A percentile compares a stretch with the other conserved stretches of the same genome.
phyloP scores from a whole-genome alignment of 1,139 yeast species.

The Suhomyces bokatorum region DNA sequence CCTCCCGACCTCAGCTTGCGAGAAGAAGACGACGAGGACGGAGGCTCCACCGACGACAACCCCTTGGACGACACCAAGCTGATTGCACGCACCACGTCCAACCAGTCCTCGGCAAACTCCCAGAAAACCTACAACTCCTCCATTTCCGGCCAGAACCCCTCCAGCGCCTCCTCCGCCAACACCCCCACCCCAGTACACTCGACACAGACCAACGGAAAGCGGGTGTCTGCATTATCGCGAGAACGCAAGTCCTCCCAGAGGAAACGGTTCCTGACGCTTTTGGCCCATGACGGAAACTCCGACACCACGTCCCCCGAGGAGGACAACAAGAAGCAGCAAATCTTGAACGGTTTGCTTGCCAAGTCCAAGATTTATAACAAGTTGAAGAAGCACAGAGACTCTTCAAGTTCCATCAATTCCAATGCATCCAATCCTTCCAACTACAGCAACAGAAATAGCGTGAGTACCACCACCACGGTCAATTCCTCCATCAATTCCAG shows the following conservation, averaged over 20 bases:
- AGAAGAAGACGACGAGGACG: conserved; percentile 31
- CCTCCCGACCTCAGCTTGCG: conserved; percentile 21
- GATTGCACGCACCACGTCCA: conserved; percentile 16
- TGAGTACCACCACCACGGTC: conserved; percentile 26
- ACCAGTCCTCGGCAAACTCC: conserved; percentile 16
- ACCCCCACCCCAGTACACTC: conserved; percentile 5
- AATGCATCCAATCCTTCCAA: conserved; percentile 24
- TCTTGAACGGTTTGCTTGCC: conserved; percentile 33
- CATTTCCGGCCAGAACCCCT: conserved; percentile 7
- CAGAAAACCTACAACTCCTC: conserved; percentile 13
- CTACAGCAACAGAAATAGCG: conserved; percentile 27
- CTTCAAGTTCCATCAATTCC: conserved; percentile 34
- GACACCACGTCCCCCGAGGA: conserved; percentile 14
- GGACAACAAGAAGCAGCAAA: conserved; percentile 27
- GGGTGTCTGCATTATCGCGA: conserved; percentile 19
- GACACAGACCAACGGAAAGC: conserved; percentile 10
- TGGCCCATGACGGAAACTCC: conserved; percentile 17
- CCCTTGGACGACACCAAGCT: conserved; percentile 16
- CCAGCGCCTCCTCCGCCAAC: conserved; percentile 8
- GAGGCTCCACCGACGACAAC: conserved; percentile 13
- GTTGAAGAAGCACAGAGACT: conserved; percentile 42
- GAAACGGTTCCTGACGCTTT: conserved; percentile 30
- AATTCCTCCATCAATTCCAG: conserved; percentile 24
- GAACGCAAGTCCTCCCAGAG: conserved; percentile 20
- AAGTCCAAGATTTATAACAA: conserved; percentile 42